Conservation (phyloP, 2,329 filamentous ascomycete species). For the Paecilomyces variotii region DNA sequence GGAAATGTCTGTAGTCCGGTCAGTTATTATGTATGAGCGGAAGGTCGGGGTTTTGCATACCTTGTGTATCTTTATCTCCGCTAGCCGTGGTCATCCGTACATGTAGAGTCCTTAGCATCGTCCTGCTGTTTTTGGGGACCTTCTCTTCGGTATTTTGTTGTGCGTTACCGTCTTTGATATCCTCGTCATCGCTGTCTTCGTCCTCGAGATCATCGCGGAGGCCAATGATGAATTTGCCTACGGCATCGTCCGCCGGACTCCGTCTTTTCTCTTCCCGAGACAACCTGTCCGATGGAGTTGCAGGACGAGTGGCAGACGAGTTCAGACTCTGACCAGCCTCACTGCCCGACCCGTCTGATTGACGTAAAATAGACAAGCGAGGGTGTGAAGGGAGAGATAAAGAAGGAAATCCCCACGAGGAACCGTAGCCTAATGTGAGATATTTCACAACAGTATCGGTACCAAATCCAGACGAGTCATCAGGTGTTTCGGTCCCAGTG, state of each 20-base stretch:
- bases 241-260: slow-evolving; percentile 4
- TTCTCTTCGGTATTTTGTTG: slow-evolving; percentile 12
- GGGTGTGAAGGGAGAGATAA: slow-evolving; percentile 19
- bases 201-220: slow-evolving; percentile 35
- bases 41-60: slow-evolving; percentile 7
- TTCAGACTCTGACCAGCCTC: slow-evolving; percentile 1
- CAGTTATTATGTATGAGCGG: background rate
- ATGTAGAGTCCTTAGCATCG: slow-evolving; percentile 28
- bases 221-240: slow-evolving; percentile 35
- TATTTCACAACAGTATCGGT: slow-evolving; percentile 43
- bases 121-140: slow-evolving; percentile 16
- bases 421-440: slow-evolving; percentile 43
- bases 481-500: slow-evolving; percentile 11
- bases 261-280: background rate
- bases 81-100: slow-evolving; percentile 18
- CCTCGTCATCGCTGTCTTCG: slow-evolving; percentile 26
- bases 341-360: slow-evolving; percentile 7
- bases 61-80: slow-evolving; percentile 8
- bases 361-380: slow-evolving; percentile 17
- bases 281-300: background rate
- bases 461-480: slow-evolving; percentile 24
- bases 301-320: background rate
- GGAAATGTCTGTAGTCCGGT: background rate
- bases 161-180: slow-evolving; percentile 17
- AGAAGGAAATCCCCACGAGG: slow-evolving; percentile 37